phyloP scores from a whole-genome alignment of 352 stramenopile species.

The Phytophthora constricta region DNA sequence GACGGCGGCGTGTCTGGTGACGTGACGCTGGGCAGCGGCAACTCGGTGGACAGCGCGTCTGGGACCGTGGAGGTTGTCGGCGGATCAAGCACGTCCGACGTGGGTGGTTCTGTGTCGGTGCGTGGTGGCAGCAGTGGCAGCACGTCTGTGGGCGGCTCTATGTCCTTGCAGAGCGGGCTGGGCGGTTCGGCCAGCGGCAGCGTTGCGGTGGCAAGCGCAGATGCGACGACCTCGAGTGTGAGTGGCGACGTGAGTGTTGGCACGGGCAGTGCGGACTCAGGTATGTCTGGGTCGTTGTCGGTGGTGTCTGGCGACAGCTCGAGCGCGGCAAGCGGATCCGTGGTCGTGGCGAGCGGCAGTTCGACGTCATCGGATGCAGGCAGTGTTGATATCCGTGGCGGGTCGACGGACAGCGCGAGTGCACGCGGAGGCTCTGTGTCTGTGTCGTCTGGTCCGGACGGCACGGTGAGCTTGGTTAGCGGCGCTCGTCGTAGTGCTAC shows the following conservation, averaged over 20 bases:
- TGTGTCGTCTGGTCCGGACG: conserved; percentile 1
- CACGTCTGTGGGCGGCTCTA: conserved; percentile 13
- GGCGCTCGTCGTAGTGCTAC: background rate
- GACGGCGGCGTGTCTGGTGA: conserved; percentile 18
- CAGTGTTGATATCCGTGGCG: background rate
- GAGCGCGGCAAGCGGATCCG: background rate
- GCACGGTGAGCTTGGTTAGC: background rate
- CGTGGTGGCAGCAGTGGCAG: background rate
- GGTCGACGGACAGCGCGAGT: conserved; percentile 1
- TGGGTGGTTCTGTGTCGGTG: background rate
- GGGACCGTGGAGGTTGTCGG: background rate
- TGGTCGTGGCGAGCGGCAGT: conserved; percentile 1
- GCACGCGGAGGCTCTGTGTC: conserved; percentile 5
- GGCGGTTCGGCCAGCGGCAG: background rate
- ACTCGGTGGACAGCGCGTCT: background rate
- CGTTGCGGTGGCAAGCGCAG: background rate
- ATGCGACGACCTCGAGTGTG: background rate
- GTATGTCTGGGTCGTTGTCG: background rate
- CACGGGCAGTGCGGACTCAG: background rate
- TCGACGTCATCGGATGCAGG: background rate
- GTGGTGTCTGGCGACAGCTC: background rate
- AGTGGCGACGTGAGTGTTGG: conserved; percentile 8
- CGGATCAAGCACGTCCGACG: background rate
- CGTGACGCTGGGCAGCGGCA: conserved; percentile 17
- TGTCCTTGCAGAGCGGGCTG: background rate